Percentiles rank a stretch among this genome's conserved stretches.
phyloP scores from a whole-genome alignment of 257 asterid species.

The Eucommia ulmoides region DNA sequence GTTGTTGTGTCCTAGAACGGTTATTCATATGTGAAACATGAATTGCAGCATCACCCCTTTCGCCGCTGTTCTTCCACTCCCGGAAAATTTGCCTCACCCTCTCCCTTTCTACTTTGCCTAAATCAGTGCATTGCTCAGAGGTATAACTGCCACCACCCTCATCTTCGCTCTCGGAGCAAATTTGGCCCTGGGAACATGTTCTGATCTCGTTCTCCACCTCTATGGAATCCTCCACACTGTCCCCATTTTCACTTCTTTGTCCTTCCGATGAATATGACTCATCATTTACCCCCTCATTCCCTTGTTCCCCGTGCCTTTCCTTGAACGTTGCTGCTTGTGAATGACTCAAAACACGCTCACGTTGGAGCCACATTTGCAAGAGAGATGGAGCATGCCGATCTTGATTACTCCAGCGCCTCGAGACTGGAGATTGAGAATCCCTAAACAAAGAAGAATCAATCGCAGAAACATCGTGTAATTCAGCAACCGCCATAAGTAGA shows the following conservation, averaged over 20 bases:
- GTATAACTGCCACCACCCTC: conserved; percentile 40
- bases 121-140: conserved; percentile 54
- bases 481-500: conserved; percentile 92
- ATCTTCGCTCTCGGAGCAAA: conserved; percentile 24
- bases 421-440: conserved; percentile 32
- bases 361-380: conserved; percentile 79
- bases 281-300: conserved; percentile 19
- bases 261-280: conserved; percentile 23
- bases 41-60: conserved; percentile 22
- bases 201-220: conserved; percentile 25
- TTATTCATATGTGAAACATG: conserved; percentile 16
- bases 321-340: conserved; percentile 12
- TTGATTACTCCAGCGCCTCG: conserved; percentile 31
- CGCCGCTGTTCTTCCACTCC: conserved; percentile 61
- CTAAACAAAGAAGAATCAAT: conserved; percentile 37
- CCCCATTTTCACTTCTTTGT: conserved; percentile 27
- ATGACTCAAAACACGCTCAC: conserved; percentile 48
- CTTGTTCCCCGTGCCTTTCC: conserved; percentile 22
- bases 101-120: conserved; percentile 68
- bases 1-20: conserved; percentile 28
- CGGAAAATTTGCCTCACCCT: conserved; percentile 67
- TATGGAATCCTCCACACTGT: conserved; percentile 18
- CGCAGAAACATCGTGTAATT: conserved; percentile 43
- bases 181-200: conserved; percentile 14
- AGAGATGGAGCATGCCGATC: conserved; percentile 40